phyloP scores from a whole-genome alignment of 805 yeast species.

The Candida nitratophila region DNA sequence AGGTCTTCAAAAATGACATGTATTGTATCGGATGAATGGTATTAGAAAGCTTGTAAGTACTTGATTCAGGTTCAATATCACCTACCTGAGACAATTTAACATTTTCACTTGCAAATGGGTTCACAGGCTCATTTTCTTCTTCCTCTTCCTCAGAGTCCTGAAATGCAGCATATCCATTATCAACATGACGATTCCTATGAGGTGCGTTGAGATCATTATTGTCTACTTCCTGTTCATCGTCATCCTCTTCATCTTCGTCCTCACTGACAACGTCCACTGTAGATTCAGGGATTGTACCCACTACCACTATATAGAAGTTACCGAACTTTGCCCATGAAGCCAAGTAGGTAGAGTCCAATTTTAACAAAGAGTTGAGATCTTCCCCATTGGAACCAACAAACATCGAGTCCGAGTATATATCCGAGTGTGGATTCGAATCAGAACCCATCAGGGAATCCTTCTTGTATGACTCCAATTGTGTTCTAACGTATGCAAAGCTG shows the following conservation, averaged over 20 bases:
- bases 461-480: conserved; percentile 14
- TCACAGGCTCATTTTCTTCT: no score
- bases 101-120: not conserved
- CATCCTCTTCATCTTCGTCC: conserved; percentile 21
- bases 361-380: conserved; percentile 18
- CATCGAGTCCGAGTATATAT: conserved; percentile 1
- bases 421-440: not conserved
- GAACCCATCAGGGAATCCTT: conserved; percentile 1
- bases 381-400: conserved; percentile 18
- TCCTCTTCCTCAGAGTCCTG: no score
- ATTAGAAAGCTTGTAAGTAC: not conserved
- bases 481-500: conserved; percentile 17
- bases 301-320: conserved; percentile 8
- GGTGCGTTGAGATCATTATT: conserved; percentile 3
- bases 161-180: not conserved
- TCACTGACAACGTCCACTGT: conserved; percentile 24
- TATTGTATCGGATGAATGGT: conserved; percentile 37
- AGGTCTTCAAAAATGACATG: conserved; percentile 31
- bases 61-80: not conserved
- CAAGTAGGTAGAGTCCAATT: conserved; percentile 22
- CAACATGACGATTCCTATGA: no score
- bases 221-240: conserved; percentile 15
- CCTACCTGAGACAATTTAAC: not conserved
- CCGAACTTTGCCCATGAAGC: conserved; percentile 23
- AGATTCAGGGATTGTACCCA: conserved; percentile 11